A percentile compares a stretch with the other conserved stretches of the same genome.
These are phyloP conservation scores for Pelargonium myrrhifolium DNA, from an alignment of 441 rosid species.

Conservation along the genomic window DNA sequence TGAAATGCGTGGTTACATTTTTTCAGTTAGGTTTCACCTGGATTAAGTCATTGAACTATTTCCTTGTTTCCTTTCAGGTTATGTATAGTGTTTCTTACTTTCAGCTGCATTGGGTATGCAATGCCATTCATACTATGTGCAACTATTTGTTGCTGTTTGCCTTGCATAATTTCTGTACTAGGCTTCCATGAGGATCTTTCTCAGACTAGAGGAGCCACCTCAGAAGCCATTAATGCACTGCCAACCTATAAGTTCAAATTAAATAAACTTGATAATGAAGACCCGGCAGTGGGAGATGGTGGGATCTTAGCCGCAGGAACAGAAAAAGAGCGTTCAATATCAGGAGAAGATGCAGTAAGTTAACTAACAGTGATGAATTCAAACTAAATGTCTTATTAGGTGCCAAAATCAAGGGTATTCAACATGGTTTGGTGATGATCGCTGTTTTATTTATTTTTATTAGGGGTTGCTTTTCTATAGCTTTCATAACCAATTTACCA, in stretches of 20 bases:
- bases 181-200: conserved; percentile 86
- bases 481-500: no score
- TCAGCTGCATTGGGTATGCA: conserved; percentile 95
- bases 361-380: background rate
- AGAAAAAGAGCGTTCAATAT: conserved; percentile 65
- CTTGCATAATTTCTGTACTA: conserved; percentile 79
- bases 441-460: no score
- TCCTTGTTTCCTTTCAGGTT: conserved; percentile 46
- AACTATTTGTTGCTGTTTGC: conserved; percentile 93
- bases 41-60: conserved; percentile 1
- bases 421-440: background rate
- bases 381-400: no score
- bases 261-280: conserved; percentile 46
- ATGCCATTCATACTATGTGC: conserved; percentile 98
- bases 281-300: conserved; percentile 52
- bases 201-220: conserved; percentile 82
- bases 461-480: no score
- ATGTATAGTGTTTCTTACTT: conserved; percentile 85
- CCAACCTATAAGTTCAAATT: conserved; percentile 86
- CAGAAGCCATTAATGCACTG: conserved; percentile 75
- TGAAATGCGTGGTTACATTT: conserved; percentile 4
- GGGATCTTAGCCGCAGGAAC: conserved; percentile 94
- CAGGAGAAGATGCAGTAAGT: conserved; percentile 94
- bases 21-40: conserved; percentile 1
- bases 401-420: background rate